A percentile compares a stretch with the other conserved stretches of the same genome.
phyloP scores from a whole-genome alignment of 345 rosid genomes.

The Gossypium sturtianum region DNA sequence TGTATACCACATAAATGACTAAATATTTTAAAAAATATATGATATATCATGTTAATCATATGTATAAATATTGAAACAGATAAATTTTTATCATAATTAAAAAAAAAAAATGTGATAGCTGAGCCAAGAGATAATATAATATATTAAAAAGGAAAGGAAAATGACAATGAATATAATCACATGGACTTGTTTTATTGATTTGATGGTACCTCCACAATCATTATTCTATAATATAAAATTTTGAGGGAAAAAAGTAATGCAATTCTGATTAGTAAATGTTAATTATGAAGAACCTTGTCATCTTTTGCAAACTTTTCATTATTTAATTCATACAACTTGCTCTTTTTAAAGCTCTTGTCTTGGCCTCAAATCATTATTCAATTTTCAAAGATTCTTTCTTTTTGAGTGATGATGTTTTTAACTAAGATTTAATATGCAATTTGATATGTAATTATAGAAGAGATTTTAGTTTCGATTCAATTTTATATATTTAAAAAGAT shows the following conservation, averaged over 20 bases:
- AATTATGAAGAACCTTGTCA: neutral
- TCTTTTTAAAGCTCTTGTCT: neutral
- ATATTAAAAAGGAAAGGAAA: neutral
- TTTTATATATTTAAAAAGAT: no score
- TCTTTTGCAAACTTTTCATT: neutral
- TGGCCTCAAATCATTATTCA: neutral
- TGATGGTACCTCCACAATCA: neutral
- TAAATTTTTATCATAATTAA: no score
- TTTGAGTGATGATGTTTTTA: no score
- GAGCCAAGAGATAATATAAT: neutral
- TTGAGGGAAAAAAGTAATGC: neutral
- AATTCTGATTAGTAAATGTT: neutral
- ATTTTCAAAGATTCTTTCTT: neutral
- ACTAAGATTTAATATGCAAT: no score
- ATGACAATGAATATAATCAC: slow-evolving; percentile 4
- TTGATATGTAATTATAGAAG: no score
- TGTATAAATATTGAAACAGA: no score
- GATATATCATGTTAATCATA: no score
- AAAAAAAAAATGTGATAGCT: no score
- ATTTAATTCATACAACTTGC: slow-evolving; percentile 8
- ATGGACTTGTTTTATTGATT: slow-evolving; percentile 6
- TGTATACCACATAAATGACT: no score
- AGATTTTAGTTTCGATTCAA: no score
- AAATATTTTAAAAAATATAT: no score
- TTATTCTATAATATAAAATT: neutral